These are phyloP conservation scores for Phaeosphaeriaceae sp. DNA, from an alignment of 2,329 filamentous ascomycete species.

Conservation along the genomic window DNA sequence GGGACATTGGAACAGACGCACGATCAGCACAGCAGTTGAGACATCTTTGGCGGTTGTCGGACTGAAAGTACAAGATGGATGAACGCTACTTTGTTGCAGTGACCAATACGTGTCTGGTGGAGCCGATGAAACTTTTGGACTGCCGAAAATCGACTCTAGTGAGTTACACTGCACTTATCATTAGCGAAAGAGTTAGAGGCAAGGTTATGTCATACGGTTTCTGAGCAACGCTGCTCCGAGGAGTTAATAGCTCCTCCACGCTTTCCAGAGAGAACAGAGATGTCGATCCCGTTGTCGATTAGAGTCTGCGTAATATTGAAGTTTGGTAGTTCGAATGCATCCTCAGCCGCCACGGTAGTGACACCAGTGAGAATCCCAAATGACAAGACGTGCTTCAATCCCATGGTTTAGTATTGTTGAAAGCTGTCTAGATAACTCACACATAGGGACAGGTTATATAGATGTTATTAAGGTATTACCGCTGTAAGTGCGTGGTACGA, in stretches of 20 bases:
- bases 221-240: conserved; percentile 16
- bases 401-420: neutral
- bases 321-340: conserved; percentile 19
- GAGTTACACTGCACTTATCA: neutral
- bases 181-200: conserved; percentile 14
- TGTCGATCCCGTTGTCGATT: conserved; percentile 21
- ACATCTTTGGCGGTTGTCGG: conserved; percentile 24
- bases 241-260: conserved; percentile 9
- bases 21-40: conserved; percentile 25
- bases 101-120: conserved; percentile 29
- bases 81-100: conserved; percentile 26
- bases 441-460: too few relatives aligned
- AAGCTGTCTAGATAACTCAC: neutral
- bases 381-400: neutral
- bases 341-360: neutral
- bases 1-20: conserved; percentile 36
- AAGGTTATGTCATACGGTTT: conserved; percentile 21
- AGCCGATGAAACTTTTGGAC: neutral
- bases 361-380: too few relatives aligned
- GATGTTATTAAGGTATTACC: too few relatives aligned
- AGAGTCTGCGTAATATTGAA: conserved; percentile 31
- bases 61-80: conserved; percentile 37
- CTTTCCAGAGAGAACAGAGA: conserved; percentile 18
- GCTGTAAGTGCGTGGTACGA: too few relatives aligned
- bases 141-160: neutral